Conservation (phyloP, 495 filamentous ascomycete genomes). For the Penicillium goetzii region DNA sequence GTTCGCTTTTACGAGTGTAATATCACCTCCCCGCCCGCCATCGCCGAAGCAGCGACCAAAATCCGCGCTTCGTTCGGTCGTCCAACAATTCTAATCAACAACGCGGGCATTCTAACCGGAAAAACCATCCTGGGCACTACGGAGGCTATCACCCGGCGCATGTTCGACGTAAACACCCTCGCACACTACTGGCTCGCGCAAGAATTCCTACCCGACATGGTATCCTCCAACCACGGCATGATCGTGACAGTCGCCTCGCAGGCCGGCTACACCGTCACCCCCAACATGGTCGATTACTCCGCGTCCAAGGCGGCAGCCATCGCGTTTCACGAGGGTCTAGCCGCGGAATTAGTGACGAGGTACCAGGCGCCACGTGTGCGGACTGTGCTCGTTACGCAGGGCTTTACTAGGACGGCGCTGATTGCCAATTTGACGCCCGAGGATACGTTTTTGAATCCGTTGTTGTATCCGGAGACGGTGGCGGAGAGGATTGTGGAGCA, state of each 20-base stretch:
- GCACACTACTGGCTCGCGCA: conserved; percentile 66
- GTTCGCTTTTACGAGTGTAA: conserved; percentile 68
- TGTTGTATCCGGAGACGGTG: conserved; percentile 64
- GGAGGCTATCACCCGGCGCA: conserved; percentile 60
- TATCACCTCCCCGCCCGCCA: conserved; percentile 55
- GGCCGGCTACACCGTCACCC: conserved; percentile 61
- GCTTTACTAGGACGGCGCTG: conserved; percentile 63
- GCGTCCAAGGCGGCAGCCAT: conserved; percentile 68
- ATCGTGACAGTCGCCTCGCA: conserved; percentile 71
- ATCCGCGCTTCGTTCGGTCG: conserved; percentile 61
- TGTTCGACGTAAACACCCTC: conserved; percentile 74
- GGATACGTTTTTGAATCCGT: conserved; percentile 57
- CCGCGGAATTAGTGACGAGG: conserved; percentile 60
- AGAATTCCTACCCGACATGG: conserved; percentile 70
- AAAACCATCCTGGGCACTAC: conserved; percentile 61
- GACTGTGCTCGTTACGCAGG: conserved; percentile 67
- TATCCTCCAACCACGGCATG: conserved; percentile 69
- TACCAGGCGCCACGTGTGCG: conserved; percentile 68
- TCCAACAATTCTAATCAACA: conserved; percentile 76
- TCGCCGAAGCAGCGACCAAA: conserved; percentile 49
- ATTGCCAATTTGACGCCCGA: conserved; percentile 61
- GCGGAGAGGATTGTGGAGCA: conserved; percentile 64
- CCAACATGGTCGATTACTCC: conserved; percentile 70
- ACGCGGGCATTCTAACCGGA: conserved; percentile 68
- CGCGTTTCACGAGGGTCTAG: conserved; percentile 70